Evolutionary conservation across 441 rosid genomes (phyloP).

Genomic region (Lepidium campestre): DNA sequence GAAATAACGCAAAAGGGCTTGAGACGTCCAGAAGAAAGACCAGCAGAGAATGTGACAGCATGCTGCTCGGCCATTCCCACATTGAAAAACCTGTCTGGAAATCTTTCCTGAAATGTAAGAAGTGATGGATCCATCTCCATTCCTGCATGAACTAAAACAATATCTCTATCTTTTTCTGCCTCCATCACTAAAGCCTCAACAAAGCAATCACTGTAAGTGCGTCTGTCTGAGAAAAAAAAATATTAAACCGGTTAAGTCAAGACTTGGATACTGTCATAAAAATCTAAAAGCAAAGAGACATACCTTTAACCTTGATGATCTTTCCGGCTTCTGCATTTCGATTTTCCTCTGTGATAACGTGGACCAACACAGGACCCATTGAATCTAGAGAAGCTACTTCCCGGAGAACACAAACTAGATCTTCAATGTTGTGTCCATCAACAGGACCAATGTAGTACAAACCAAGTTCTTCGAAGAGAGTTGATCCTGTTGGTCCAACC

Average conservation of each 20-base stretch:
- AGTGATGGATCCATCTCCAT: conserved; percentile 72
- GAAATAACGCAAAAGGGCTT: conserved; percentile 92
- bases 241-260: conserved; percentile 30
- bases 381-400: conserved; percentile 77
- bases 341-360: conserved; percentile 80
- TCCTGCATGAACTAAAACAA: conserved; percentile 81
- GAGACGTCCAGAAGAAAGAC: conserved; percentile 86
- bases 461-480: conserved; percentile 94
- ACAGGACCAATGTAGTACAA: conserved; percentile 92
- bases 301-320: conserved; percentile 25
- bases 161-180: conserved; percentile 82
- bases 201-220: conserved; percentile 77
- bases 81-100: conserved; percentile 69
- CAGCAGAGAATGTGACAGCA: conserved; percentile 93
- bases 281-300: not conserved
- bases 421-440: conserved; percentile 89
- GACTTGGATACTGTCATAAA: not conserved
- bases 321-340: conserved; percentile 26
- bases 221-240: conserved; percentile 29
- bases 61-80: conserved; percentile 97
- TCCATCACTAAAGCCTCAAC: conserved; percentile 66
- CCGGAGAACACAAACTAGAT: conserved; percentile 71
- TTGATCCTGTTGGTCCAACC: conserved; percentile 87
- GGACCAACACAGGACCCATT: conserved; percentile 90
- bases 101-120: conserved; percentile 57